Evolutionary conservation across 139 green algal species (phyloP).

Genomic region (Chlorella sp.): DNA sequence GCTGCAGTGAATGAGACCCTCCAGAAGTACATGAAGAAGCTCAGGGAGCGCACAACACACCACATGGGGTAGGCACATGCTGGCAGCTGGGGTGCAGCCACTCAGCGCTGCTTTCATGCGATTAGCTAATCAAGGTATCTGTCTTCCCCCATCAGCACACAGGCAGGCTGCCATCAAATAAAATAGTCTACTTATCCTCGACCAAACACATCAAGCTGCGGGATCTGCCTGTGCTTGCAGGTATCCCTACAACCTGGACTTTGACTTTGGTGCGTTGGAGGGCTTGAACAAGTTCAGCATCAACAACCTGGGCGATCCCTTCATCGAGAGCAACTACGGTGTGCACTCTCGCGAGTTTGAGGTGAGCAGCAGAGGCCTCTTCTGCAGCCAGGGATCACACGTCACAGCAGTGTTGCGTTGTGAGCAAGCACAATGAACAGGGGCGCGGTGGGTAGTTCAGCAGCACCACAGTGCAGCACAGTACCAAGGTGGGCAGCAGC

Average conservation of each 20-base stretch:
- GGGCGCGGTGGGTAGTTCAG: too few relatives aligned
- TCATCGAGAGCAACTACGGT: slow-evolving; percentile 97
- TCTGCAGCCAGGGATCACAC: too few relatives aligned
- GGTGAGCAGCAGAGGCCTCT: slow-evolving; percentile 15
- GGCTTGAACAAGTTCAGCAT: slow-evolving; percentile 86
- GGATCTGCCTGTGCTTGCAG: too few relatives aligned
- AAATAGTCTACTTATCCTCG: too few relatives aligned
- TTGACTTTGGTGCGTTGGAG: slow-evolving; percentile 89
- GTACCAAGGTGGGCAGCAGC: too few relatives aligned
- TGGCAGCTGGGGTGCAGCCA: too few relatives aligned
- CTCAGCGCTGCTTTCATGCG: background rate
- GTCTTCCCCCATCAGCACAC: too few relatives aligned
- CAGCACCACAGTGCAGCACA: too few relatives aligned
- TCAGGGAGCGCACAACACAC: slow-evolving; percentile 69
- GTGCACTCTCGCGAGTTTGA: slow-evolving; percentile 56
- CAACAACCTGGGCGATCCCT: slow-evolving; percentile 96
- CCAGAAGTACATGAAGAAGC: slow-evolving; percentile 68
- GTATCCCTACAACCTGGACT: slow-evolving; percentile 99
- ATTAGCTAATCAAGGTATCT: background rate
- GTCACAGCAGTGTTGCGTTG: too few relatives aligned
- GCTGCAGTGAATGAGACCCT: slow-evolving; percentile 56
- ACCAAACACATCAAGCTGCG: too few relatives aligned
- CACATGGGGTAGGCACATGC: slow-evolving; percentile 82
- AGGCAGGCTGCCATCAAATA: too few relatives aligned
- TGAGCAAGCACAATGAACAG: too few relatives aligned